Base-by-base conservation (phyloP, 805 yeast species). In the Metschnikowia chrysomelidarum region DNA sequence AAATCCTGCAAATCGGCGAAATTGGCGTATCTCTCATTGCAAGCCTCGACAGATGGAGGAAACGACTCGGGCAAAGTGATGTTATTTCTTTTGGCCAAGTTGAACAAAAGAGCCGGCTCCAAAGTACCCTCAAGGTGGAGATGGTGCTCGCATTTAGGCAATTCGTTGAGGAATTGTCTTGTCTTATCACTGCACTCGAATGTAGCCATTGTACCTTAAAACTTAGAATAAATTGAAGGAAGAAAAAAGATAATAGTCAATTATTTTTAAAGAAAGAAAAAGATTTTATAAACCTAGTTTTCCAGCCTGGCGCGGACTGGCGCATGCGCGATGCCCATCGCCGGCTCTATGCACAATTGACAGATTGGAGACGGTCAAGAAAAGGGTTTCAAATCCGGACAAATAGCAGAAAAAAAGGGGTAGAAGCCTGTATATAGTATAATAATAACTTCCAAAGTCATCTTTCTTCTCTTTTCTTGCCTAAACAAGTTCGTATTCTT, bases 61-160 rank as follows among this genome's bases (percentile, higher is more conserved):
- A 81, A 82, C 17, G 60, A 62, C 2, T 56, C 71, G 12, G 95
- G 94, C 23, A 86, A 62, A 13, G 54, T 38, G 38, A 85, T 69
- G 22, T 62, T 58, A 62, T 84, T 83, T 62, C 86, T 74, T 50
- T 72, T 62, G 0, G 91, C 88, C 37, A 85, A 64, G 34, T 76
- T 74, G 60, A 83, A 82, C 40, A 85, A 64, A 23, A 84, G 69
- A 31, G 76, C 75, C n/a, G 94, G 93, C 43, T 81, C 84, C 37
- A 85, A 59, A 25, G 94, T 83, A 21, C 94, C 95, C 64, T 85
- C 94, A 28, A 86, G 57, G 60, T 86, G 95, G 42, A 85, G 75
- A 55, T 86, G 95, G 56, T 85, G 91, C 58, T 86, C 95, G 65
- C 93, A 85, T 60, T 86, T 86, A 40, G 95, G 95, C 32, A 86